These are phyloP conservation scores for Borovskyia barvae DNA, from an alignment of 208 protist species.

Conservation along the genomic window DNA sequence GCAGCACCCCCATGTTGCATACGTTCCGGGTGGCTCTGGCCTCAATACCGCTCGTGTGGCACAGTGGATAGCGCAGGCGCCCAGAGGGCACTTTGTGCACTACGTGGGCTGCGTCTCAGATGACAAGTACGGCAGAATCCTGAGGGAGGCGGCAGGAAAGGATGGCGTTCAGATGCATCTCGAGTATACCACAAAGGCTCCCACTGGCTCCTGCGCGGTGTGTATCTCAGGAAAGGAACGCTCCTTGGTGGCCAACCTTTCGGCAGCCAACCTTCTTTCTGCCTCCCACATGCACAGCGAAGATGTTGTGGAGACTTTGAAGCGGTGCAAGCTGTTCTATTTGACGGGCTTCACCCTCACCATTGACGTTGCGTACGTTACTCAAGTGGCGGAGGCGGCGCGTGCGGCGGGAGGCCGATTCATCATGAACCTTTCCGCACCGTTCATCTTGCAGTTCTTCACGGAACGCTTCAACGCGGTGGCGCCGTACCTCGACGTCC, in stretches of 20 bases:
- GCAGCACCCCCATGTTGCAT: constrained; percentile 74
- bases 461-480: constrained; percentile 81
- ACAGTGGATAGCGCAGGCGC: constrained; percentile 88
- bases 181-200: constrained; percentile 81
- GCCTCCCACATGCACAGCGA: constrained; percentile 80
- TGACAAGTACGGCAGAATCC: constrained; percentile 92
- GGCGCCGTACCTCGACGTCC: constrained; percentile 92
- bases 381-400: constrained; percentile 90
- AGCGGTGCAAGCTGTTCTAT: constrained; percentile 80
- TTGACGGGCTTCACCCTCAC: constrained; percentile 96
- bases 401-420: constrained; percentile 84
- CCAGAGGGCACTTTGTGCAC: constrained; percentile 37
- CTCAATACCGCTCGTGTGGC: constrained; percentile 97
- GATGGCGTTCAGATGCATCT: constrained; percentile 90
- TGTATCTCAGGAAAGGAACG: constrained; percentile 94
- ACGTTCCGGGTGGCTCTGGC: constrained; percentile 97
- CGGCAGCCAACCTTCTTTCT: constrained; percentile 96
- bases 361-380: constrained; percentile 89
- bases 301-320: constrained; percentile 18
- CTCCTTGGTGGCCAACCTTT: constrained; percentile 96
- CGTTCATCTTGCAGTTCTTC: constrained; percentile 97
- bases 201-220: constrained; percentile 97
- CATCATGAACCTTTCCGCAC: constrained; percentile 96
- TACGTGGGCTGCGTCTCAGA: constrained; percentile 95
- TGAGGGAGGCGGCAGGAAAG: constrained; percentile 76